Evolutionary conservation across 495 filamentous ascomycete genomes (phyloP), one percentile per base, ranked within the genome.

Genomic region (Trypethelium eluteriae): DNA sequence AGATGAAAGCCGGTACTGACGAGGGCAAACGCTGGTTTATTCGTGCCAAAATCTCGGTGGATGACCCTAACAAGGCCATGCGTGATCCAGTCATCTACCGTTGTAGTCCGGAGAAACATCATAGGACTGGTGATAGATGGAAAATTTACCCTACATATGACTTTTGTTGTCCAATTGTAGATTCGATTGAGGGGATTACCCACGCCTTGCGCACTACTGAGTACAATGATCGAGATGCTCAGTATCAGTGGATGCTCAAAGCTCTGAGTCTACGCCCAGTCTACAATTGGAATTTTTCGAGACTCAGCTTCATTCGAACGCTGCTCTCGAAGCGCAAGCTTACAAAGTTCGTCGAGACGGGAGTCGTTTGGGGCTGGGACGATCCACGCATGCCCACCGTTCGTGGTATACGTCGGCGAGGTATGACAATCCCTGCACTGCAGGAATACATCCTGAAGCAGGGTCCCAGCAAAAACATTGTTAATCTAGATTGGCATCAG

Each of bases 91-190:
- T 96, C 74, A 94, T 97, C 78, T 97, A 97, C 79, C 89, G 92
- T 67, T 96, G 91, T 82, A 89, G 86, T 76, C 81, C 86, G 14
- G 78, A 85, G n/a, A 79, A 83, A 3, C 94, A 98, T 75, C 93
- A 96, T 79, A 89, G 94, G 56, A 98, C 93, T 7, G 93, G 93
- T 47, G 81, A 81, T 35, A 86, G 84, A 70, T 97, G 92, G 91
- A 96, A 95, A 79, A 88, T 95, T 70, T 98, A 98, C 80, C 93
- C 93, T 0, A 97, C 90, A 61, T 98, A 97, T 75, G 93, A 96
- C 76, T 94, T 96, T 73, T 88, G 88, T 68, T 96, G 91, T 77
- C 94, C 95, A 14, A 85, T 97, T 47, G 86, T 98, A 56, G 94
- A 98, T 77, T 86, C 86, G 36, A 77, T 93, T 70, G 93, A 98